Conservation (phyloP, 805 yeast genomes). For the Yarrowia sp. region DNA sequence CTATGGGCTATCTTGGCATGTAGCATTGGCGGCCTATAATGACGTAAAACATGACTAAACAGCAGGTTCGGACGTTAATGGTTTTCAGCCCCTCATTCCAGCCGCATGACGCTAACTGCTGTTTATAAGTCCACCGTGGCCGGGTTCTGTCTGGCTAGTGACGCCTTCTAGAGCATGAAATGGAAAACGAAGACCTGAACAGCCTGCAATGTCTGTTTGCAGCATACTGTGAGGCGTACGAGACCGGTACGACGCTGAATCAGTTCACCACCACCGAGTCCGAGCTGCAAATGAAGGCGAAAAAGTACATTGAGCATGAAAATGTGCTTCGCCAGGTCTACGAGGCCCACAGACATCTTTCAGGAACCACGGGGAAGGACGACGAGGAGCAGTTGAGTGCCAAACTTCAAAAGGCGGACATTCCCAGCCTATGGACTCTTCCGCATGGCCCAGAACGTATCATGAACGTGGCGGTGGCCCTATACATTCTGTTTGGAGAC, state of each 20-base stretch:
- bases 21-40: background rate
- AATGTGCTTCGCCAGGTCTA: constrained; percentile 10
- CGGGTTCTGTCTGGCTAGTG: background rate
- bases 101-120: constrained; percentile 23
- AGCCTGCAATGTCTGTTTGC: constrained; percentile 20
- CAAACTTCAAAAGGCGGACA: constrained; percentile 16
- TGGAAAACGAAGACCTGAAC: constrained; percentile 13
- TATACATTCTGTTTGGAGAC: constrained; percentile 20
- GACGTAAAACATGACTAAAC: background rate
- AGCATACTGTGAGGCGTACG: constrained; percentile 24
- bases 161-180: background rate
- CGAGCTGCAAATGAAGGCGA: constrained; percentile 13
- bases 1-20: background rate
- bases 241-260: background rate
- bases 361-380: background rate
- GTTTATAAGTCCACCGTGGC: constrained; percentile 19
- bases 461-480: constrained; percentile 25
- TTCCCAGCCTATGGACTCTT: constrained; percentile 33
- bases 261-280: constrained; percentile 6
- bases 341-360: constrained; percentile 17
- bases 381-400: constrained; percentile 16
- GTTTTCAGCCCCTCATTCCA: constrained; percentile 14
- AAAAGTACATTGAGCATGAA: constrained; percentile 32
- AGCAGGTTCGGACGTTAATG: constrained; percentile 4
- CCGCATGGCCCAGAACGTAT: constrained; percentile 26